phyloP scores from a whole-genome alignment of 164 flowering plant genomes.

The Annona squamosa region DNA sequence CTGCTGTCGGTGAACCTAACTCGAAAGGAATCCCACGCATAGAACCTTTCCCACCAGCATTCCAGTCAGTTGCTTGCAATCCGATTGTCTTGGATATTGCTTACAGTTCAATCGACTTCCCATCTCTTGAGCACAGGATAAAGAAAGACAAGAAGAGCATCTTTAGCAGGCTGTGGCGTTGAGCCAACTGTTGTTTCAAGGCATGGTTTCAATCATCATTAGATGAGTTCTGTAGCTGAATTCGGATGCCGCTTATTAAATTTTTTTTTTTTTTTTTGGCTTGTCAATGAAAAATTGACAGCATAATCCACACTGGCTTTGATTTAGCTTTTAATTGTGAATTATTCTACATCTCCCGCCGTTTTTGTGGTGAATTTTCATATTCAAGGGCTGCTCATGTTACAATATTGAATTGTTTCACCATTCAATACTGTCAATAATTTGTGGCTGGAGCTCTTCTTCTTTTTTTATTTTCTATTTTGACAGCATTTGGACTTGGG shows the following conservation, averaged over 20 bases:
- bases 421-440: no score
- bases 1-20: slow-evolving; percentile 68
- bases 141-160: slow-evolving; percentile 91
- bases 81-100: slow-evolving; percentile 91
- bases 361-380: no score
- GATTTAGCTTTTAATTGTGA: no score
- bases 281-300: no score
- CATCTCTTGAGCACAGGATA: slow-evolving; percentile 83
- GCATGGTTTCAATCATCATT: not conserved
- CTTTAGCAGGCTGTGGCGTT: slow-evolving; percentile 79
- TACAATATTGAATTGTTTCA: no score
- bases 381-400: no score
- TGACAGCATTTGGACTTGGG: no score
- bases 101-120: slow-evolving; percentile 70
- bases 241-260: not conserved
- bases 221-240: not conserved
- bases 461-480: no score
- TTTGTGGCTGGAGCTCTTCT: no score
- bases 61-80: slow-evolving; percentile 72
- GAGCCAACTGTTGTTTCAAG: slow-evolving; percentile 7
- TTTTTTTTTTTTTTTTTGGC: not conserved
- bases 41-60: slow-evolving; percentile 77
- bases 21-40: slow-evolving; percentile 50
- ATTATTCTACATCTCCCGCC: no score
- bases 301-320: no score